A percentile compares a stretch with the other conserved stretches of the same genome.
Evolutionary conservation across 345 rosid species (phyloP).

Genomic region (Linum usitatissimum): DNA sequence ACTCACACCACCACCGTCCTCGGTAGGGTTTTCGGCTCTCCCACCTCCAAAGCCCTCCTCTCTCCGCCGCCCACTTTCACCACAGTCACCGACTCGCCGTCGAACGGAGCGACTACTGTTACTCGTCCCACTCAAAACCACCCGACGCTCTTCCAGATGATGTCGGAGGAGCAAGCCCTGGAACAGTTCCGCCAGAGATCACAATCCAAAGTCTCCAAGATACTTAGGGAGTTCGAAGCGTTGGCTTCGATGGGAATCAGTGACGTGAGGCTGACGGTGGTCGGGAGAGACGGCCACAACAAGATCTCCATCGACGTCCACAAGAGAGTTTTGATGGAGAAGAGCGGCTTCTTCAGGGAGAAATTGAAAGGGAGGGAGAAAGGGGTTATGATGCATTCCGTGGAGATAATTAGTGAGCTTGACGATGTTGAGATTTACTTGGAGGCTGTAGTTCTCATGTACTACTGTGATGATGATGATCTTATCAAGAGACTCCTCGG

Average conservation of each 20-base stretch:
- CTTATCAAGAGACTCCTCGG: constrained; percentile 65
- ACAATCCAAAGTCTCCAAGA: constrained; percentile 46
- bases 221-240: constrained; percentile 48
- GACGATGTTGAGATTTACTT: constrained; percentile 88
- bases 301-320: constrained; percentile 74
- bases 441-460: constrained; percentile 82
- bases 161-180: constrained; percentile 62
- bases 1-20: constrained; percentile 2
- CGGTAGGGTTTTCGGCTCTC: constrained; percentile 23
- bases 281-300: constrained; percentile 60
- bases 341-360: constrained; percentile 71
- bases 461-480: constrained; percentile 41
- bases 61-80: constrained; percentile 24
- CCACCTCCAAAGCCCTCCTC: constrained; percentile 25
- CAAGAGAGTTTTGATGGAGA: constrained; percentile 50
- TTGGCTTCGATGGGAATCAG: constrained; percentile 34
- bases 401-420: constrained; percentile 76
- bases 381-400: constrained; percentile 47
- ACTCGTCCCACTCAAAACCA: constrained; percentile 16
- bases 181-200: constrained; percentile 35
- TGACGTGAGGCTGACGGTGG: constrained; percentile 77
- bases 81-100: constrained; percentile 9
- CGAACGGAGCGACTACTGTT: neutral
- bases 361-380: constrained; percentile 49
- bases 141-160: constrained; percentile 81